A percentile compares a stretch with the other conserved stretches of the same genome.
Conservation (phyloP, 441 rosid genomes). For the Bocquillonia castaneifolia region DNA sequence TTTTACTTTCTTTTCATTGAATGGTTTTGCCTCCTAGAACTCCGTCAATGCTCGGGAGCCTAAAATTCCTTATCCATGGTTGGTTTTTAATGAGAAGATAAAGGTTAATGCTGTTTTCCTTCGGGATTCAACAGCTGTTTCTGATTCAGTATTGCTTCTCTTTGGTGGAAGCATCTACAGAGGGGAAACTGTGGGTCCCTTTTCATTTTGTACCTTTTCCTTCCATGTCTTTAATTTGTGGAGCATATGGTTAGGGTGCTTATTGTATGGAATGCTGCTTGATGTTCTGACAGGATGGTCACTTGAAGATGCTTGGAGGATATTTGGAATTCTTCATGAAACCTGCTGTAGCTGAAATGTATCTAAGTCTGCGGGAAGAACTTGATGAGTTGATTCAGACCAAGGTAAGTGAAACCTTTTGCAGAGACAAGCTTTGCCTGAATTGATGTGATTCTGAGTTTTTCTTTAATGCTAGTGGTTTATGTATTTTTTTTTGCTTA, state of each 20-base stretch:
- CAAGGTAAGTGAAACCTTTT: slow-evolving; percentile 50
- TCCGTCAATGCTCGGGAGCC: slow-evolving; percentile 79
- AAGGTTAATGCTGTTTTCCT: slow-evolving; percentile 87
- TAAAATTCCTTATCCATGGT: slow-evolving; percentile 82
- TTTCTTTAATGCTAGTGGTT: slow-evolving; percentile 13
- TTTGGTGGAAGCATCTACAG: slow-evolving; percentile 77
- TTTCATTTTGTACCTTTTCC: not conserved
- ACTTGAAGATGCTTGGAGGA: slow-evolving; percentile 93
- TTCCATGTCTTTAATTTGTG: slow-evolving; percentile 7
- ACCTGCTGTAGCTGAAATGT: slow-evolving; percentile 62
- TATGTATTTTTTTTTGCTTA: not conserved
- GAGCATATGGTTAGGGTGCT: not conserved
- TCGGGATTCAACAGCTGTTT: slow-evolving; percentile 88
- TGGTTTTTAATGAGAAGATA: slow-evolving; percentile 91
- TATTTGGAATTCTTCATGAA: slow-evolving; percentile 84
- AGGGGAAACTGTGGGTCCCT: slow-evolving; percentile 55
- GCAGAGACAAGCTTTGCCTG: slow-evolving; percentile 9
- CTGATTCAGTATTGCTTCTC: slow-evolving; percentile 77
- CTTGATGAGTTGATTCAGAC: slow-evolving; percentile 73
- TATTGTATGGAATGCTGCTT: not conserved
- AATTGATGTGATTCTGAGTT: slow-evolving; percentile 1
- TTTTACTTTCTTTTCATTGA: slow-evolving; percentile 14
- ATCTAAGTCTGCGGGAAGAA: slow-evolving; percentile 61
- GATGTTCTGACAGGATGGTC: slow-evolving; percentile 61
- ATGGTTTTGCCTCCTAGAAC: slow-evolving; percentile 40